These are phyloP conservation scores for Dicorynia guianensis DNA, from an alignment of 306 rosid species.

Conservation along the genomic window DNA sequence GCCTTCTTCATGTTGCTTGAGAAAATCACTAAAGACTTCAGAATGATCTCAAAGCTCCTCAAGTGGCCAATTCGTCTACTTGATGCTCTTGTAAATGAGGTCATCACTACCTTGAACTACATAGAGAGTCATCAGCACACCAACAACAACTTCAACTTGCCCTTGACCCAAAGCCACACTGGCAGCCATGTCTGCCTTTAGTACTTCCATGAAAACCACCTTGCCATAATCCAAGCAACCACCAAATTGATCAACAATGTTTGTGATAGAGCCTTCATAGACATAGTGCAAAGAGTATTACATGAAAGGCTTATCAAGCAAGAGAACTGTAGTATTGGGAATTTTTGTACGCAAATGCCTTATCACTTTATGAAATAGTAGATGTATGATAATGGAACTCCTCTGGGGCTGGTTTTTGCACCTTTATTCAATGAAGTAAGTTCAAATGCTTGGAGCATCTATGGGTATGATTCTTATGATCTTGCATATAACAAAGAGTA, in stretches of 20 bases:
- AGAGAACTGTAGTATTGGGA: neutral
- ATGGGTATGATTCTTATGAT: neutral
- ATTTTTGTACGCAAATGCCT: neutral
- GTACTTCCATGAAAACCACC: slow-evolving; percentile 48
- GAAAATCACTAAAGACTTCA: slow-evolving; percentile 4
- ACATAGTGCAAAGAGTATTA: slow-evolving; percentile 44
- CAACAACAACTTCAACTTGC: slow-evolving; percentile 24
- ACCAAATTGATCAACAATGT: slow-evolving; percentile 42
- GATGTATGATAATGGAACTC: neutral
- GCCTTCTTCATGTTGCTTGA: slow-evolving; percentile 76
- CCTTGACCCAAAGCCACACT: slow-evolving; percentile 46
- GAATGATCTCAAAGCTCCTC: slow-evolving; percentile 40
- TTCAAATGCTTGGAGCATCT: neutral
- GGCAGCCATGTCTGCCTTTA: slow-evolving; percentile 32
- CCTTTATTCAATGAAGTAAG: slow-evolving; percentile 21
- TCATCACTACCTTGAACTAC: slow-evolving; percentile 43
- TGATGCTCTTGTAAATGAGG: slow-evolving; percentile 50
- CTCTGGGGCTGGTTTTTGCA: neutral
- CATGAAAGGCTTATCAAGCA: neutral
- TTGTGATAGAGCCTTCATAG: slow-evolving; percentile 55
- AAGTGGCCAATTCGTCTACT: slow-evolving; percentile 44
- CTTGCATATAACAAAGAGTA: neutral
- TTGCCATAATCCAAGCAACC: slow-evolving; percentile 30
- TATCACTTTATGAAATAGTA: neutral
- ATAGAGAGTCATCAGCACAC: slow-evolving; percentile 43